These are phyloP conservation scores for Cytospora paraplurivora DNA, from an alignment of 2,329 filamentous ascomycete species.

Conservation along the genomic window DNA sequence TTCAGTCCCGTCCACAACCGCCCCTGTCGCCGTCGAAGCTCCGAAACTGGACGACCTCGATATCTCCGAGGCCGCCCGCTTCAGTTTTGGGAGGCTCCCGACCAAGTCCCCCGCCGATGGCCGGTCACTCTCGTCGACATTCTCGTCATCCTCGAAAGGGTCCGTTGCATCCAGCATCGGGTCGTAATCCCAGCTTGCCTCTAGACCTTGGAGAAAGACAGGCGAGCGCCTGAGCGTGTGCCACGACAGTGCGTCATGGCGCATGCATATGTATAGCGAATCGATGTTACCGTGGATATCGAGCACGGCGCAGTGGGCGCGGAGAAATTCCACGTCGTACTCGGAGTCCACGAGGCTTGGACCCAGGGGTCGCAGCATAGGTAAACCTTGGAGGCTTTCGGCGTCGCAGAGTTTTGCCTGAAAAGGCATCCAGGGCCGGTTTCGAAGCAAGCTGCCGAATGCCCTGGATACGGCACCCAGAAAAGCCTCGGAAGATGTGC, in stretches of 20 bases:
- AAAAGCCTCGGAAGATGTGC: slow-evolving; percentile 53
- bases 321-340: slow-evolving; percentile 56
- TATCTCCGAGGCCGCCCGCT: slow-evolving; percentile 56
- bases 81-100: slow-evolving; percentile 45
- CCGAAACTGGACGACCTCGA: slow-evolving; percentile 51
- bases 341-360: slow-evolving; percentile 43
- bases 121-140: slow-evolving; percentile 40
- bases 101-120: slow-evolving; percentile 53
- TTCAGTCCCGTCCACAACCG: slow-evolving; percentile 30
- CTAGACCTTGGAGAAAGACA: slow-evolving; percentile 54
- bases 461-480: slow-evolving; percentile 49
- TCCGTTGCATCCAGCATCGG: slow-evolving; percentile 49
- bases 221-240: slow-evolving; percentile 51
- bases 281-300: slow-evolving; percentile 58
- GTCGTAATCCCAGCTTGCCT: slow-evolving; percentile 57
- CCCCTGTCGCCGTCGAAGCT: slow-evolving; percentile 38
- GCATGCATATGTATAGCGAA: slow-evolving; percentile 62
- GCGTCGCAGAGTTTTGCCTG: slow-evolving; percentile 61
- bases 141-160: slow-evolving; percentile 40
- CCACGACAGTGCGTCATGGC: slow-evolving; percentile 58
- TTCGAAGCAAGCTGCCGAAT: slow-evolving; percentile 53
- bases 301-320: slow-evolving; percentile 56
- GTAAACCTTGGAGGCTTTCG: slow-evolving; percentile 55
- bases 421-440: slow-evolving; percentile 58
- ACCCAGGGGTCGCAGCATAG: slow-evolving; percentile 60